Evolutionary conservation across 495 filamentous ascomycete species (phyloP).

Genomic region (Penicillium salamii): DNA sequence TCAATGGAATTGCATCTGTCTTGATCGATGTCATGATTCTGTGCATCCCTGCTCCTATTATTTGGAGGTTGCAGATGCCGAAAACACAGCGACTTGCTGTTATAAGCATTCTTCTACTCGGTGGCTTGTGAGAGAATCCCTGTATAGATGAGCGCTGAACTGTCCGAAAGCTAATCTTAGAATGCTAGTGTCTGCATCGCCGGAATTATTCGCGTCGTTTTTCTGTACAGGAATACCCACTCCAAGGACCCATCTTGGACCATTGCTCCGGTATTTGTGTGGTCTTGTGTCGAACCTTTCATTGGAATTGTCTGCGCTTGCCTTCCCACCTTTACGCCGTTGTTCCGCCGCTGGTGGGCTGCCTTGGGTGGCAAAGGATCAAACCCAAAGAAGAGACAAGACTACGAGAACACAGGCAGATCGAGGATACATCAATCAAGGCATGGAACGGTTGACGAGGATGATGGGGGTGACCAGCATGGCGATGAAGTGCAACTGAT

Average conservation of each 20-base stretch:
- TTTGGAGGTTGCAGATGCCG: constrained; percentile 34
- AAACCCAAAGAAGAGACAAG: background rate
- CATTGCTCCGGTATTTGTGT: constrained; percentile 36
- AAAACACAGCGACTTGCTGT: constrained; percentile 32
- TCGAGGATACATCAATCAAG: background rate
- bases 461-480: background rate
- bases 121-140: constrained; percentile 34
- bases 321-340: constrained; percentile 25
- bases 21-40: constrained; percentile 41
- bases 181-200: constrained; percentile 20
- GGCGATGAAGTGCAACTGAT: constrained; percentile 4
- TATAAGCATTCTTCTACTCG: constrained; percentile 37
- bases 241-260: constrained; percentile 24
- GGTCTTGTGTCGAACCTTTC: constrained; percentile 45
- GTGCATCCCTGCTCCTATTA: constrained; percentile 35
- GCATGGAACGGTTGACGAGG: background rate
- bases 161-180: background rate
- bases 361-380: background rate
- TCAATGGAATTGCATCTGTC: constrained; percentile 18
- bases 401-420: background rate
- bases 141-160: too few relatives aligned
- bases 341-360: constrained; percentile 20
- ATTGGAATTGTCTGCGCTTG: constrained; percentile 44
- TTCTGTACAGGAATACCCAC: constrained; percentile 10
- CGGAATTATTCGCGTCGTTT: constrained; percentile 16